phyloP scores from a whole-genome alignment of 225 moss, liverwort and hornwort species.

The Takakia lepidozioides region DNA sequence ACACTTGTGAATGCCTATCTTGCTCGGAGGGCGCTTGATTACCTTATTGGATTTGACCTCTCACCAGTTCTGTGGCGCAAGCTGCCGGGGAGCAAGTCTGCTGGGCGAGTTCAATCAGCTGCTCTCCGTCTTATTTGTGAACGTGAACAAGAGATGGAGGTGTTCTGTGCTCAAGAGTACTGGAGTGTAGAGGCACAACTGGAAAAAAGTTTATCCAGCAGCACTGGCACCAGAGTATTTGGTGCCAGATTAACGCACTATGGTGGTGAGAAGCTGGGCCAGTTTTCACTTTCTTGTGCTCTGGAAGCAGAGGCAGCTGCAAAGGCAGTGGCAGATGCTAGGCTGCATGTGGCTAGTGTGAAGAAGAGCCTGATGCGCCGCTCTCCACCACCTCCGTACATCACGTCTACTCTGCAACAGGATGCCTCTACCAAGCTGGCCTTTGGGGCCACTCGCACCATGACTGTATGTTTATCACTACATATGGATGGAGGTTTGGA shows the following conservation, averaged over 20 bases:
- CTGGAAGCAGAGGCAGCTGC: constrained; percentile 37
- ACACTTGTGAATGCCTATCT: constrained; percentile 87
- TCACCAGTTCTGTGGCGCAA: constrained; percentile 98
- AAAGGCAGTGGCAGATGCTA: constrained; percentile 37
- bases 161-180: constrained; percentile 49
- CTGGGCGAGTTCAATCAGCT: constrained; percentile 94
- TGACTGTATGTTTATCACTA: constrained; percentile 47
- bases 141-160: constrained; percentile 79
- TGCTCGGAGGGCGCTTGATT: constrained; percentile 87
- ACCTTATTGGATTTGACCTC: constrained; percentile 87
- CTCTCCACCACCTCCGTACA: constrained; percentile 70
- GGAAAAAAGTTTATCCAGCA: constrained; percentile 3
- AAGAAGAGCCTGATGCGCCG: constrained; percentile 60
- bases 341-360: constrained; percentile 50
- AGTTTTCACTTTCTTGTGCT: constrained; percentile 61
- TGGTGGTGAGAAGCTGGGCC: constrained; percentile 59
- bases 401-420: constrained; percentile 90
- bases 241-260: constrained; percentile 66
- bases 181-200: constrained; percentile 70
- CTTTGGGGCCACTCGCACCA: constrained; percentile 80
- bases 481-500: neutral
- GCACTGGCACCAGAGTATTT: constrained; percentile 5
- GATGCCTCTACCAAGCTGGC: constrained; percentile 86
- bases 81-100: constrained; percentile 95
- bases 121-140: constrained; percentile 89